Evolutionary conservation across 2,329 filamentous ascomycete species (phyloP).

Genomic region (Ophiocordyceps camponoti-leonardi): DNA sequence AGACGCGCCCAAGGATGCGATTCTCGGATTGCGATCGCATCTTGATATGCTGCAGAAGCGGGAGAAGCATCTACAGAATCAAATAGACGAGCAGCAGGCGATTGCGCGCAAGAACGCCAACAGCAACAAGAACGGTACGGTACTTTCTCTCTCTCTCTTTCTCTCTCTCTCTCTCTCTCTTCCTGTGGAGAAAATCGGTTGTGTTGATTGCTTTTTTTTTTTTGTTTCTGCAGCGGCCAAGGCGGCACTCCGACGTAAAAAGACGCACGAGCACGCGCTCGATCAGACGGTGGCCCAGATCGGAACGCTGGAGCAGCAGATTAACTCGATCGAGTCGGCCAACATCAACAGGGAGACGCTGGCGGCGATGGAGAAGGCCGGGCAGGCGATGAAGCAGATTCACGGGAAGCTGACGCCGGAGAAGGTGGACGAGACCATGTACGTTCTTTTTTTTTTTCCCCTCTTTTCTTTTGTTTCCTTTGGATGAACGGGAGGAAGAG

Average conservation of each 20-base stretch:
- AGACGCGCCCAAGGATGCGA: conserved; percentile 92
- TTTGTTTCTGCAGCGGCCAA: conserved; percentile 51
- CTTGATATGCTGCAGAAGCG: conserved; percentile 96
- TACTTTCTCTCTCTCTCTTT: no score
- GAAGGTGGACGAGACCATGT: conserved; percentile 93
- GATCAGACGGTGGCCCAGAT: conserved; percentile 86
- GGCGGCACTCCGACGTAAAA: conserved; percentile 81
- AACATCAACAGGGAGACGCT: conserved; percentile 98
- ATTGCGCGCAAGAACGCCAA: conserved; percentile 74
- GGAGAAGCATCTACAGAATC: conserved; percentile 75
- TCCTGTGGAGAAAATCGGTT: no score
- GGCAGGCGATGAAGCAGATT: conserved; percentile 82
- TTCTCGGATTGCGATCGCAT: conserved; percentile 71
- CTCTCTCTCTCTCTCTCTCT: no score
- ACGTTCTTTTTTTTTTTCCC: conserved; percentile 19
- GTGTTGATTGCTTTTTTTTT: no score
- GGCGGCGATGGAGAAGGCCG: conserved; percentile 81
- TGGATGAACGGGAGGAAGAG: no score
- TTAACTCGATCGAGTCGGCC: conserved; percentile 90
- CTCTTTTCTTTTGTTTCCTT: not conserved
- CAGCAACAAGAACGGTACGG: conserved; percentile 77
- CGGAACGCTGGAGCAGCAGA: conserved; percentile 81
- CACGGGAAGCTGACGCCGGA: conserved; percentile 82
- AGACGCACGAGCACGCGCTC: conserved; percentile 78
- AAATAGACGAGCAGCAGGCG: conserved; percentile 84